phyloP scores from a whole-genome alignment of 2,329 filamentous ascomycete species.

The Fusarium udum region DNA sequence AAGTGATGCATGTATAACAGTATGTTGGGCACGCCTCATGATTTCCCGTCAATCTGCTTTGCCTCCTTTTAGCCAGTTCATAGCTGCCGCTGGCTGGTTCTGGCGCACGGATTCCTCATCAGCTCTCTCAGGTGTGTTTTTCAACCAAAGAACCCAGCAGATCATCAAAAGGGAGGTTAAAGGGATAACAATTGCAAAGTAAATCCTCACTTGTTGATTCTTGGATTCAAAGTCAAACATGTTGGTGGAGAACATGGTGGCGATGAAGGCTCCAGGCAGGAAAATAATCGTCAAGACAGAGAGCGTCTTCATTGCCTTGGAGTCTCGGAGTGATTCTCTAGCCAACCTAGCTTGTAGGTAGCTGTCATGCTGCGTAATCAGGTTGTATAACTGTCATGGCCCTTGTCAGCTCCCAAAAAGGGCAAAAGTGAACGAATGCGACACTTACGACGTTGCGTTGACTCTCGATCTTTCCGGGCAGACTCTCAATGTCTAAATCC shows the following conservation, averaged over 20 bases:
- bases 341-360: not conserved
- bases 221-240: not conserved
- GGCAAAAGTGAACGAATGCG: fast-evolving
- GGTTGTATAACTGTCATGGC: not conserved
- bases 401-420: not conserved
- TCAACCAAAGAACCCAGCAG: not conserved
- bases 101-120: not conserved
- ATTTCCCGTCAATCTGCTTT: not conserved
- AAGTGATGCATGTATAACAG: no score
- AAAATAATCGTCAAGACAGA: not conserved
- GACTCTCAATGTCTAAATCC: not conserved
- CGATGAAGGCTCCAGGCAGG: not conserved
- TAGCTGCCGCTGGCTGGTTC: fast-evolving
- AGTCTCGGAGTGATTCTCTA: not conserved
- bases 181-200: not conserved
- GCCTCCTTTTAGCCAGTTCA: not conserved
- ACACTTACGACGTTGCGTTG: not conserved
- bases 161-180: not conserved
- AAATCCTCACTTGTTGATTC: not conserved
- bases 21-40: no score
- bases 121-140: not conserved
- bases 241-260: fast-evolving
- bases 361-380: not conserved
- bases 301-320: not conserved
- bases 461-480: not conserved